A percentile compares a stretch with the other conserved stretches of the same genome.
These are phyloP conservation scores for Sporopachydermia quercuum DNA, from an alignment of 805 yeast species.

Conservation along the genomic window DNA sequence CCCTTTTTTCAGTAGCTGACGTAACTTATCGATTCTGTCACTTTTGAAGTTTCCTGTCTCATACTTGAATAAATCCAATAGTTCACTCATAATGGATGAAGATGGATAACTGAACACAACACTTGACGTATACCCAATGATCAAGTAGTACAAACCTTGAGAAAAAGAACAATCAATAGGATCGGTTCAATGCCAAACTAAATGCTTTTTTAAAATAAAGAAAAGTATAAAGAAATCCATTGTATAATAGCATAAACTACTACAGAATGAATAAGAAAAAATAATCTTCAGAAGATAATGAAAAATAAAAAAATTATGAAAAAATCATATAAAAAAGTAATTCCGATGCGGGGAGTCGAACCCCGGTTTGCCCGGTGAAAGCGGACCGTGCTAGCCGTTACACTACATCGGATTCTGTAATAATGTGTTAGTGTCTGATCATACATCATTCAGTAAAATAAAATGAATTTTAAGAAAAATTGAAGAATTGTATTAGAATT, in stretches of 20 bases:
- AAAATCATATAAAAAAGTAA: constrained; percentile 17
- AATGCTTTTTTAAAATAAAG: too few species aligned
- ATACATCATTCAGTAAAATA: too few species aligned
- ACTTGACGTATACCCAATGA: too few species aligned
- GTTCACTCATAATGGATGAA: background rate
- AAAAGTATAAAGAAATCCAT: too few species aligned
- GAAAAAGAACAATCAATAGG: background rate
- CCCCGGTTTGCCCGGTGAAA: constrained; percentile 69
- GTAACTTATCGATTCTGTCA: background rate
- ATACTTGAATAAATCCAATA: background rate
- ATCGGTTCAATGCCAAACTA: too few species aligned
- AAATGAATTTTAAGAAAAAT: too few species aligned
- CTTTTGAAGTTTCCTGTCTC: background rate
- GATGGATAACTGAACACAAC: too few species aligned
- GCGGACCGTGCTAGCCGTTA: constrained; percentile 62
- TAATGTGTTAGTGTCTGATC: too few species aligned
- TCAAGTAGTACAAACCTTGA: background rate
- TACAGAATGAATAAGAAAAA: too few species aligned
- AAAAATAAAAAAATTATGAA: constrained; percentile 7
- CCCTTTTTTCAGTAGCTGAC: background rate
- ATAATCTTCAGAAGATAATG: too few species aligned
- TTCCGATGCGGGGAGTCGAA: constrained; percentile 82
- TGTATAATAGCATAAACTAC: too few species aligned
- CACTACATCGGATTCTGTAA: constrained; percentile 41
- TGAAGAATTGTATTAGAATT: too few species aligned